Evolutionary conservation across 2,329 filamentous ascomycete species (phyloP).

Genomic region (Acrodontium crateriforme): DNA sequence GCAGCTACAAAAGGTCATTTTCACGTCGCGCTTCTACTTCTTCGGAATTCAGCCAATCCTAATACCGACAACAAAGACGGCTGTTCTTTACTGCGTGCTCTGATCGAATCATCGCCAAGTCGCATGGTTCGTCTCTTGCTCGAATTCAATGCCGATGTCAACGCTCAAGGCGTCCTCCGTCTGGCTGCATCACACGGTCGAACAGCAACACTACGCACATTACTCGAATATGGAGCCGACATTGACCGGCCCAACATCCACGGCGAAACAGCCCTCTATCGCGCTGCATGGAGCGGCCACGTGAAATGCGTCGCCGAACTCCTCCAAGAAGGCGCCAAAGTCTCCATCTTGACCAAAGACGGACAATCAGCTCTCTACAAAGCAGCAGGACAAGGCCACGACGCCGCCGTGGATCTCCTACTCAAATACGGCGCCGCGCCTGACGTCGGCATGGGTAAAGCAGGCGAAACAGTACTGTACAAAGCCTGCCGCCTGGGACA

Average conservation of each 20-base stretch:
- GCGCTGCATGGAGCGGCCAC: background rate
- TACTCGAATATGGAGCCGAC: conserved; percentile 1
- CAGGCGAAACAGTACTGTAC: conserved; percentile 1
- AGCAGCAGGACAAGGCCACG: background rate
- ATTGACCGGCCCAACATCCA: conserved; percentile 1
- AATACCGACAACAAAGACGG: background rate
- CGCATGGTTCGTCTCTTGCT: background rate
- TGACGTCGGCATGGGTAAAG: background rate
- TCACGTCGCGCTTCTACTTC: background rate
- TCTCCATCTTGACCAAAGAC: background rate
- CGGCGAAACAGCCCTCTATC: conserved; percentile 1
- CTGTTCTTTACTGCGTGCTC: conserved; percentile 1
- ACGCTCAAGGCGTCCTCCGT: background rate
- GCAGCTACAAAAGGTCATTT: conserved; percentile 1
- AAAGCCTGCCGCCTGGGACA: background rate
- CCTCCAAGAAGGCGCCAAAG: background rate
- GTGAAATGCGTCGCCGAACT: background rate
- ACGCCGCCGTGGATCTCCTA: background rate
- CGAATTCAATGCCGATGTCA: background rate
- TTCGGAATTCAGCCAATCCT: background rate
- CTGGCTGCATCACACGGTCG: background rate
- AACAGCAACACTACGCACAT: background rate
- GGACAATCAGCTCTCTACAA: conserved; percentile 1
- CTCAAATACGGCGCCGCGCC: conserved; percentile 1
- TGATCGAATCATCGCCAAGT: background rate